Percentiles rank a stretch among this genome's conserved stretches.
Conservation (phyloP, 768 basidiomycete species). For the Russula abietina region DNA sequence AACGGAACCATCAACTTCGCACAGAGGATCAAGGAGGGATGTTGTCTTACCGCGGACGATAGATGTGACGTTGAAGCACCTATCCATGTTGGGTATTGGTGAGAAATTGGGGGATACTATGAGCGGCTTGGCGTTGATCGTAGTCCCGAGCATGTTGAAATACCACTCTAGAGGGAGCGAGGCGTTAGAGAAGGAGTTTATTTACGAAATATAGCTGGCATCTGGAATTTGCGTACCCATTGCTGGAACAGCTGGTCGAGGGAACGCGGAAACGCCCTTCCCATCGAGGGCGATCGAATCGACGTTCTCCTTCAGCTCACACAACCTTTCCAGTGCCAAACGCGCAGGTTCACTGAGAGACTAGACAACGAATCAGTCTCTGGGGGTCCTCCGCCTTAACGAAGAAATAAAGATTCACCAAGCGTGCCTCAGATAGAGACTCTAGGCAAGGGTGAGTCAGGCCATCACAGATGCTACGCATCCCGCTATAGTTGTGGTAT, state of each 20-base stretch:
- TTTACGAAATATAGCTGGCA: neutral
- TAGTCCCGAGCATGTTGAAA: neutral
- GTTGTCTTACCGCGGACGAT: slow-evolving; percentile 10
- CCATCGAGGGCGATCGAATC: neutral
- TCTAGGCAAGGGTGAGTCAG: slow-evolving; percentile 14
- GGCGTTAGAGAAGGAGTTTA: neutral
- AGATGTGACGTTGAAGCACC: slow-evolving; percentile 4
- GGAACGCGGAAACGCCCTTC: neutral
- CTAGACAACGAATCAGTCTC: neutral
- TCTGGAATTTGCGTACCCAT: slow-evolving; percentile 1
- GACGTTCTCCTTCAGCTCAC: slow-evolving; percentile 6
- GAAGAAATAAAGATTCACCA: slow-evolving; percentile 1
- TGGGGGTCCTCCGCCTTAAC: neutral
- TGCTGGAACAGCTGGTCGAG: slow-evolving; percentile 11
- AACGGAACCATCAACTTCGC: neutral
- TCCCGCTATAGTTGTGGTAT: slow-evolving; percentile 29
- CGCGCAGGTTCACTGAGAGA: slow-evolving; percentile 6
- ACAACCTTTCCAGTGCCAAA: slow-evolving; percentile 4
- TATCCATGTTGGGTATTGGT: slow-evolving; percentile 8
- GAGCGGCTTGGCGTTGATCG: slow-evolving; percentile 1
- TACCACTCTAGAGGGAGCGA: slow-evolving; percentile 8
- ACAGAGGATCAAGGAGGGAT: neutral
- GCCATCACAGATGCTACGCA: slow-evolving; percentile 32
- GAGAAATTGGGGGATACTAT: neutral
- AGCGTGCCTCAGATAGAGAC: neutral